These are phyloP conservation scores for Magnusiomyces clavatus DNA, from an alignment of 1,139 yeast species.

Conservation along the genomic window DNA sequence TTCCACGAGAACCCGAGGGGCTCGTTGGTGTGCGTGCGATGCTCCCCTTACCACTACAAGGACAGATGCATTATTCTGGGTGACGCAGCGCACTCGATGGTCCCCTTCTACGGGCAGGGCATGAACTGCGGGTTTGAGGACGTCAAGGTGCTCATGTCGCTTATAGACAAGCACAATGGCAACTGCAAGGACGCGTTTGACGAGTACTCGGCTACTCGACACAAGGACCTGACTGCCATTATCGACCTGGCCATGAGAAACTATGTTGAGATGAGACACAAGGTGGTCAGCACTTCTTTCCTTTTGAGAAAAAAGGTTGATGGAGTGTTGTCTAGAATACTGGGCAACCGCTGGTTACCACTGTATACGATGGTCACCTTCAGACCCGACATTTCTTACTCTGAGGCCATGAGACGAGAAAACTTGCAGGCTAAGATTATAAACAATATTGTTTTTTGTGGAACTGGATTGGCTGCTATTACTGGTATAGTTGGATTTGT, in stretches of 20 bases:
- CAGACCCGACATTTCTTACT: constrained; percentile 72
- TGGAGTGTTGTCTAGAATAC: constrained; percentile 47
- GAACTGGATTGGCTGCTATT: constrained; percentile 7
- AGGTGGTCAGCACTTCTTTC: constrained; percentile 61
- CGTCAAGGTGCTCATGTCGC: constrained; percentile 55
- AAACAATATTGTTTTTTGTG: constrained; percentile 9
- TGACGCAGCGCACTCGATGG: constrained; percentile 96
- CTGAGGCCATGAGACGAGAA: constrained; percentile 54
- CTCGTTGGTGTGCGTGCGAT: constrained; percentile 51
- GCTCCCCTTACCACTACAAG: constrained; percentile 59
- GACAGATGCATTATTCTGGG: constrained; percentile 70
- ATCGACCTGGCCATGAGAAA: constrained; percentile 72
- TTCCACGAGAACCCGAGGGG: constrained; percentile 65
- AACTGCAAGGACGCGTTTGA: constrained; percentile 47
- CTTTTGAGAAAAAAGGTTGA: constrained; percentile 63
- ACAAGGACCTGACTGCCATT: constrained; percentile 64
- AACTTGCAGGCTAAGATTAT: constrained; percentile 38
- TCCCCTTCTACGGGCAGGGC: constrained; percentile 95
- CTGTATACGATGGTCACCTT: constrained; percentile 89
- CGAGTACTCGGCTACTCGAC: constrained; percentile 50
- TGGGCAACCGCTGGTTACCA: constrained; percentile 69
- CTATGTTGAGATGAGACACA: constrained; percentile 81
- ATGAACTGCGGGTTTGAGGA: constrained; percentile 97
- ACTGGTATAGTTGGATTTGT: constrained; percentile 5
- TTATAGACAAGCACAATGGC: constrained; percentile 39